Evolutionary conservation across 2,329 filamentous ascomycete genomes (phyloP), one percentile per base, ranked within the genome.

Genomic region (Neofusicoccum kwambonambiense): DNA sequence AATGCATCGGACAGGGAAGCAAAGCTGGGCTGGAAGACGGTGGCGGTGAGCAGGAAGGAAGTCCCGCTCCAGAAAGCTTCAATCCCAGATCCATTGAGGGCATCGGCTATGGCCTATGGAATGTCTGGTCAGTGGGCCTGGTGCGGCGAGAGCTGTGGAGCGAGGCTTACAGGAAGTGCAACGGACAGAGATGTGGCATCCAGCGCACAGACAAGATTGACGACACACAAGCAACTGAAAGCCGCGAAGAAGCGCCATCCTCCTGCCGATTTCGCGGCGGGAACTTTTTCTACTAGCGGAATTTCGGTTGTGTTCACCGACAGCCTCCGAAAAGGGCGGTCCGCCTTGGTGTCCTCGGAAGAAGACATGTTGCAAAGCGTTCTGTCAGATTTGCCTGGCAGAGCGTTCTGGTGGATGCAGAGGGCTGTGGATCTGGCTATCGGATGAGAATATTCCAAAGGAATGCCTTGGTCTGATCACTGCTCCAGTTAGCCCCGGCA

Each of bases 21-120:
- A 72, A 77, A 73, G 66, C 77, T 75, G 45, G 86, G 87, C 69
- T 88, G 84, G 47, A 86, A 81, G 35, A 88, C 83, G 0, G 89
- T 87, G 64, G 85, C 87, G 3, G 87, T 85, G 4, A 92, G 82
- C 4, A 92, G 79, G 68, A 90, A 92, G 15, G 86, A 87, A 4
- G 89, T 91, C 1, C 89, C 89, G 12, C 87, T 84, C 89, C 89
- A 91, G 71, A 91, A 91, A 0, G 87, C 86, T 75, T 90, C 52
- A 3, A 72, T 17, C 9, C 56, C 67, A 3, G 65, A 68, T 19
- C 69, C 70, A 31, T 66, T 45, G 15, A 73, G 69, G 4, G 69
- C 64, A 11, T 56, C 27, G n/a, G 70, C 64, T 5, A 73, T 70
- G 5, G 45, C 62, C 71, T 70, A 50, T 17, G 76, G 22, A 3